Base-by-base conservation (phyloP, 768 basidiomycete species). In the Daedaleopsis nitida region DNA sequence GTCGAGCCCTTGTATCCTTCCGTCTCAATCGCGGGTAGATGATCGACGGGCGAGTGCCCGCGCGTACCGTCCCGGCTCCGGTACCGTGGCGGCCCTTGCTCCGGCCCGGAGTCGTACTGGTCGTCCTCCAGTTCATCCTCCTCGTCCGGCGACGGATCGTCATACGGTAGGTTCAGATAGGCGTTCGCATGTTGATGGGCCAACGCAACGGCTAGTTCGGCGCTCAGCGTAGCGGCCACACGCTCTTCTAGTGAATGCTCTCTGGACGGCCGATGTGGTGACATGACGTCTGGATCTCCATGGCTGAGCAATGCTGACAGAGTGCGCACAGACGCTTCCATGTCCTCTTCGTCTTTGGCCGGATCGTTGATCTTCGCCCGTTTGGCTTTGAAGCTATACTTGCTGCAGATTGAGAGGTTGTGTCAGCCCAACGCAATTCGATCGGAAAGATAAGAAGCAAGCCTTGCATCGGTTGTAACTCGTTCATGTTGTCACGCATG, bases 321-420 rank as follows among this genome's bases (percentile, higher is more conserved):
- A 35, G 88, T 88, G 52, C 87, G 84, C 45, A 91, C 87, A 10
- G 87, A 88, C 68, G 89, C 89, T 57, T 84, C 88, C 57, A 91
- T 70, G 52, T 86, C 85, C 45, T 78, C 77, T 53, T 88, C 85
- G 2, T 78, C 73, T 23, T 55, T 53, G n/a, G 85, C 83, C 11
- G 81, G 82, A 11, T 76, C 73, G 10, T 73, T 73, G 63, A 86
- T 79, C 57, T 84, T 75, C 59, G 73, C 83, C 57, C 71, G 73
- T 62, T 91, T 91, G 16, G 86, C 80, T 69, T 90, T 91, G 70
- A 92, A 91, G 64, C 82, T 89, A 70, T 90, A 91, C 79, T 86
- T 88, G 65, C 90, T 91, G 64, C 10, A 63, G 38, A 53, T 5
- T 42, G 39, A 6, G 55, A 58, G 27, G 27, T 32, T 32, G 27